These are phyloP conservation scores for Mycena maculata DNA, from an alignment of 768 basidiomycete species.

Conservation along the genomic window DNA sequence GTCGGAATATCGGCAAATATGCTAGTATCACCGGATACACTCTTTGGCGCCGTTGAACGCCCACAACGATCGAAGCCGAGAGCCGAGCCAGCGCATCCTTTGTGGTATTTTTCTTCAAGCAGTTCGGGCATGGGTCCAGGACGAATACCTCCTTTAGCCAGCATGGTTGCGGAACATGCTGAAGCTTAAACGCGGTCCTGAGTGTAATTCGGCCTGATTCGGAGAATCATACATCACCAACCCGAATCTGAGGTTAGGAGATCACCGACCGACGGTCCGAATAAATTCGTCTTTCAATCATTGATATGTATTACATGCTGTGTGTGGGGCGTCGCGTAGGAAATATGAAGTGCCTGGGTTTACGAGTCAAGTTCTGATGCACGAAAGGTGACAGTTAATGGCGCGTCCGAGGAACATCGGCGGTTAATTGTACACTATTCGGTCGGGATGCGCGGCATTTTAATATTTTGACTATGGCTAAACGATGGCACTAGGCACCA, in stretches of 20 bases:
- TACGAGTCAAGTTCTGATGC: constrained; percentile 10
- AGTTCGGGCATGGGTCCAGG: constrained; percentile 2
- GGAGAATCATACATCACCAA: not conserved
- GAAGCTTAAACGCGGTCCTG: not conserved
- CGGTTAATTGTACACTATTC: constrained; percentile 23
- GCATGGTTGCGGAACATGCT: not conserved
- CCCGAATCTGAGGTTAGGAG: constrained; percentile 22
- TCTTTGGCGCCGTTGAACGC: not conserved
- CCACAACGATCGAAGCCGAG: not conserved
- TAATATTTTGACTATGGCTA: constrained; percentile 22
- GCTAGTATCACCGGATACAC: not conserved
- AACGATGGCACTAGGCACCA: not conserved
- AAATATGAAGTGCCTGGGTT: not conserved
- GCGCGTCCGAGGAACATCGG: constrained; percentile 27
- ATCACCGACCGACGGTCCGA: not conserved
- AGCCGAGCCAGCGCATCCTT: too few species aligned
- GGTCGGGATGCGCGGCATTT: constrained; percentile 21
- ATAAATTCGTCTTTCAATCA: constrained; percentile 15
- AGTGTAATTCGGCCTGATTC: constrained; percentile 2
- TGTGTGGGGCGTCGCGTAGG: not conserved
- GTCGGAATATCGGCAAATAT: not conserved
- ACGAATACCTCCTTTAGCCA: not conserved
- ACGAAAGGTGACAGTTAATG: constrained; percentile 13
- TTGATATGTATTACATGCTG: constrained; percentile 20
- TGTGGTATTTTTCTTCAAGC: constrained; percentile 1